These are phyloP conservation scores for Nakaseomyces glabratus DNA, from an alignment of 1,139 yeast species.

Conservation along the genomic window DNA sequence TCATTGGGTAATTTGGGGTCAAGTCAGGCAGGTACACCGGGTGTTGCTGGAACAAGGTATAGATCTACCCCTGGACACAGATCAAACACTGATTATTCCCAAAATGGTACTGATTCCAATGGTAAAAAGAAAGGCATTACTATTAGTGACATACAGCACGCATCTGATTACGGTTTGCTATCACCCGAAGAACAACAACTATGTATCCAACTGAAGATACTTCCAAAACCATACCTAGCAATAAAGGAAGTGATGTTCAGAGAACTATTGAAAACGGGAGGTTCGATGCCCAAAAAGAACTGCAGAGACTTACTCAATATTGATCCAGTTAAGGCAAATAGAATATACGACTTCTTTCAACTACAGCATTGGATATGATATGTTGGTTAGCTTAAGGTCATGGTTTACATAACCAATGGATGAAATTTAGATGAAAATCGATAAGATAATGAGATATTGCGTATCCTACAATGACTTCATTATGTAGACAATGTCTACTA, in stretches of 20 bases:
- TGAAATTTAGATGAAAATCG: too few species aligned
- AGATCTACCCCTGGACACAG: conserved; percentile 25
- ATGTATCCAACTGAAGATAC: conserved; percentile 72
- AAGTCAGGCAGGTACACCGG: conserved; percentile 9
- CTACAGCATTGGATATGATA: conserved; percentile 71
- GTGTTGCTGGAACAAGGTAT: conserved; percentile 17
- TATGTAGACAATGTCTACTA: too few species aligned
- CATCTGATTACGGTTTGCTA: conserved; percentile 73
- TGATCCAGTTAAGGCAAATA: conserved; percentile 78
- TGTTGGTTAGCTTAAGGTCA: not conserved
- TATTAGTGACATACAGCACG: conserved; percentile 59
- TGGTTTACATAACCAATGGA: not conserved
- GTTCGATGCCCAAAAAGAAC: conserved; percentile 69
- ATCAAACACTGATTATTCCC: conserved; percentile 22
- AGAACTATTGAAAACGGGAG: conserved; percentile 79
- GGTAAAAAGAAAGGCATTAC: conserved; percentile 37
- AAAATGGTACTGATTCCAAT: conserved; percentile 19
- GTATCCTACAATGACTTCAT: too few species aligned
- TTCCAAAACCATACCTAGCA: conserved; percentile 90
- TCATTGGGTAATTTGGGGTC: conserved; percentile 10
- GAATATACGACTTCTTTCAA: conserved; percentile 85
- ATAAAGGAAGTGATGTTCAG: conserved; percentile 87
- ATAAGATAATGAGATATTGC: too few species aligned
- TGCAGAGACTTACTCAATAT: conserved; percentile 76
- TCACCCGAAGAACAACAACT: conserved; percentile 79